Conservation (phyloP, 2,329 filamentous ascomycete genomes). For the Ceratocystis cacaofunesta region DNA sequence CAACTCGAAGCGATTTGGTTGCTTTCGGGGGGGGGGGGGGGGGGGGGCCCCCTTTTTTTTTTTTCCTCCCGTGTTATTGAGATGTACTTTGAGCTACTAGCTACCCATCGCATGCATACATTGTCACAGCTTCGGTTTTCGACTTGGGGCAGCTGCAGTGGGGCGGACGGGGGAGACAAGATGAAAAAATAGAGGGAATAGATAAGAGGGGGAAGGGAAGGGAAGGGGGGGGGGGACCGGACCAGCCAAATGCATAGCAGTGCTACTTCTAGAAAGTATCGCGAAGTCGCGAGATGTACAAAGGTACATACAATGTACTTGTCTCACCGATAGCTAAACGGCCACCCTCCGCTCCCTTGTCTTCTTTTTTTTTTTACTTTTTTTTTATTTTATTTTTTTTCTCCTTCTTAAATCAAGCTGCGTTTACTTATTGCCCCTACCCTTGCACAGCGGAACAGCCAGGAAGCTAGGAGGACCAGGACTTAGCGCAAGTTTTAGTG, state of each 20-base stretch:
- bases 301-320: neutral
- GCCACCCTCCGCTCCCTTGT: no score
- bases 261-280: neutral
- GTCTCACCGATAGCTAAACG: no score
- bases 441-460: neutral
- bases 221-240: no score
- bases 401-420: neutral
- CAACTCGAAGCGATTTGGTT: neutral
- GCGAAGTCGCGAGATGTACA: neutral
- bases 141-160: no score
- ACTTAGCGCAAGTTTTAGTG: neutral
- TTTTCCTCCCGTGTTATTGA: neutral
- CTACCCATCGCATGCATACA: no score
- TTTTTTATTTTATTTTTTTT: no score
- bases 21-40: neutral
- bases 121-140: no score
- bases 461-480: neutral
- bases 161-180: neutral
- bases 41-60: no score
- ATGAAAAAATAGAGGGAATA: no score
- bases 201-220: no score
- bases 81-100: neutral
- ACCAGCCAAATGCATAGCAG: no score
- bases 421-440: neutral
- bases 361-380: no score